A percentile compares a stretch with the other conserved stretches of the same genome.
Evolutionary conservation across 192 early-diverging fungal species (phyloP).

Genomic region (Umbelopsis ramanniana): DNA sequence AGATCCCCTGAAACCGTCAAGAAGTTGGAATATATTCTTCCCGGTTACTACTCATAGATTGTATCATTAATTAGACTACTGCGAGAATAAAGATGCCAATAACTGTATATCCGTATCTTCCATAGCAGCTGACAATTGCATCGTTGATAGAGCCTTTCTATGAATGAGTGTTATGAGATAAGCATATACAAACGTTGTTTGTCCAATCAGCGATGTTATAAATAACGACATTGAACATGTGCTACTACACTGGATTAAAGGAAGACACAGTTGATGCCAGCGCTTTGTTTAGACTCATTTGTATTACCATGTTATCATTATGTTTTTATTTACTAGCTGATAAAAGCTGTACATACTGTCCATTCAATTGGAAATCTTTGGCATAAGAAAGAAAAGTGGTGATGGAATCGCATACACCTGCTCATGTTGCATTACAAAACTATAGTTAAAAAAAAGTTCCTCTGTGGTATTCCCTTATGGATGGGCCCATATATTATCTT

Average conservation of each 20-base stretch:
- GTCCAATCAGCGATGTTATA: background rate
- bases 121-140: no score
- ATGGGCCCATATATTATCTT: constrained; percentile 15
- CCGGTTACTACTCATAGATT: constrained; percentile 66
- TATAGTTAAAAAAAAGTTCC: background rate
- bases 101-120: background rate
- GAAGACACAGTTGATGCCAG: no score
- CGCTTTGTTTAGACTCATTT: no score
- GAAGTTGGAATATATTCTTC: constrained; percentile 86
- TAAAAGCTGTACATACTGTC: no score
- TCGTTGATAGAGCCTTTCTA: no score
- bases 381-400: background rate
- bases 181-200: background rate
- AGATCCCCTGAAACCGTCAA: constrained; percentile 67
- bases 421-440: background rate
- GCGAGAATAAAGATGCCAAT: background rate
- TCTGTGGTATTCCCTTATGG: background rate
- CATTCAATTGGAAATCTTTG: no score
- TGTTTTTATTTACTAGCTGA: no score
- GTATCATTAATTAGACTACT: background rate
- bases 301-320: no score
- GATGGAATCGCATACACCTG: background rate
- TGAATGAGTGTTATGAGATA: no score
- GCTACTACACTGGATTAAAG: no score
- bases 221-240: background rate